phyloP scores from a whole-genome alignment of 441 rosid genomes.

The Corymbia citriodora region DNA sequence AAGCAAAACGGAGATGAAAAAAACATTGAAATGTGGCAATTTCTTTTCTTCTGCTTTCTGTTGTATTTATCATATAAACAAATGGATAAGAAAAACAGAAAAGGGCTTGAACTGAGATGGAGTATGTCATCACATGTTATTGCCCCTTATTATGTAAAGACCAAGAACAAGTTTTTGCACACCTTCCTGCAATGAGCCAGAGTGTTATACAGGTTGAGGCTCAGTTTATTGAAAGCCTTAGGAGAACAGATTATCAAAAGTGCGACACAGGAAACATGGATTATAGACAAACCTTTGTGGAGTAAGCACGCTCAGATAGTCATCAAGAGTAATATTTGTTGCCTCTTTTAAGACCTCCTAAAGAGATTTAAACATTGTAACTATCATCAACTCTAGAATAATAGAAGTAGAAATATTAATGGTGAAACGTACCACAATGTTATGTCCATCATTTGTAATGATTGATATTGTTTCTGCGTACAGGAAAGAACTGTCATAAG shows the following conservation, averaged over 20 bases:
- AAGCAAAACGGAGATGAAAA: neutral
- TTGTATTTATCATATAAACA: neutral
- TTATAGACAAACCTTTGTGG: slow-evolving; percentile 55
- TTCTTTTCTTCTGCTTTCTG: neutral
- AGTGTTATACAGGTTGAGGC: neutral
- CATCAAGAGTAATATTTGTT: slow-evolving; percentile 85
- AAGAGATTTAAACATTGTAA: neutral
- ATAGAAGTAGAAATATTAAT: neutral
- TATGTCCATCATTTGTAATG: slow-evolving; percentile 90
- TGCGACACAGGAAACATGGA: neutral
- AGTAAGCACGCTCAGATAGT: slow-evolving; percentile 91
- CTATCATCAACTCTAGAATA: neutral
- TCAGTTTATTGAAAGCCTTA: neutral
- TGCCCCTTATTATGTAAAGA: slow-evolving; percentile 86
- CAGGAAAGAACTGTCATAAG: slow-evolving; percentile 1
- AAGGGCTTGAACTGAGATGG: neutral
- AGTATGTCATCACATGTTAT: slow-evolving; percentile 58
- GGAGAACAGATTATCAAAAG: neutral
- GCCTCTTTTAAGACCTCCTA: slow-evolving; percentile 90
- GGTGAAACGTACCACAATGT: slow-evolving; percentile 59
- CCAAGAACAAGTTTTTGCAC: slow-evolving; percentile 90
- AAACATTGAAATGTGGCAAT: neutral
- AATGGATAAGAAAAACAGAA: neutral
- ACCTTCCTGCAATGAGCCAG: slow-evolving; percentile 58
- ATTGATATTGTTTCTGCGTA: slow-evolving; percentile 64